phyloP scores from a whole-genome alignment of 1,284 basidiomycete species.

The Fomitopsis pinicola region DNA sequence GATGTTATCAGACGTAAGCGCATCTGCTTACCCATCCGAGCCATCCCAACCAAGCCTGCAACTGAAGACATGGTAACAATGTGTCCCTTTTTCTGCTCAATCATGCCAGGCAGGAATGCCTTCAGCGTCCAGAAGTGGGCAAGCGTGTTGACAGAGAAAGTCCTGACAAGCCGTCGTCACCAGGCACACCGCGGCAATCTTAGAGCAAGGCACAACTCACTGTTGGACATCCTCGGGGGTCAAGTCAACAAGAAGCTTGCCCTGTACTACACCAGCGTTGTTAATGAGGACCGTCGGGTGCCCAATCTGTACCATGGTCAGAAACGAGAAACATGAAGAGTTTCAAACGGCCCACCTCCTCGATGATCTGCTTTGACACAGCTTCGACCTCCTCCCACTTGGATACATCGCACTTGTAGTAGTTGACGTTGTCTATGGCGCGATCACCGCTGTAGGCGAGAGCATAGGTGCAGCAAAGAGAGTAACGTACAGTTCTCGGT shows the following conservation, averaged over 20 bases:
- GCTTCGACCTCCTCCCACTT: conserved; percentile 77
- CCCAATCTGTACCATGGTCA: conserved; percentile 54
- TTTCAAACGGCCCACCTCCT: conserved; percentile 53
- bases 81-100: conserved; percentile 76
- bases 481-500: conserved; percentile 65
- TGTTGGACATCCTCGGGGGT: conserved; percentile 73
- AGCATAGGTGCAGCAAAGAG: no score
- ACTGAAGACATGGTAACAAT: conserved; percentile 86
- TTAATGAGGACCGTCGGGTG: conserved; percentile 90
- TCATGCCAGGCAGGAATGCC: conserved; percentile 90
- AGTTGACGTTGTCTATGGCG: conserved; percentile 66
- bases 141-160: conserved; percentile 85
- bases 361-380: conserved; percentile 63
- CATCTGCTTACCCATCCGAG: conserved; percentile 71
- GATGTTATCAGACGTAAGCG: background rate
- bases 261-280: conserved; percentile 94
- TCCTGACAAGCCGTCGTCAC: conserved; percentile 45
- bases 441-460: no score
- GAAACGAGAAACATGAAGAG: background rate
- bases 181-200: background rate
- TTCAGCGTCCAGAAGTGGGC: conserved; percentile 90
- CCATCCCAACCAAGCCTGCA: conserved; percentile 70
- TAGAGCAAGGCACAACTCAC: conserved; percentile 40
- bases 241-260: conserved; percentile 81
- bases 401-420: conserved; percentile 88